Percentiles rank a stretch among this genome's conserved stretches.
phyloP scores from a whole-genome alignment of 2,329 filamentous ascomycete genomes.

The Ascochyta viciae-villosae region DNA sequence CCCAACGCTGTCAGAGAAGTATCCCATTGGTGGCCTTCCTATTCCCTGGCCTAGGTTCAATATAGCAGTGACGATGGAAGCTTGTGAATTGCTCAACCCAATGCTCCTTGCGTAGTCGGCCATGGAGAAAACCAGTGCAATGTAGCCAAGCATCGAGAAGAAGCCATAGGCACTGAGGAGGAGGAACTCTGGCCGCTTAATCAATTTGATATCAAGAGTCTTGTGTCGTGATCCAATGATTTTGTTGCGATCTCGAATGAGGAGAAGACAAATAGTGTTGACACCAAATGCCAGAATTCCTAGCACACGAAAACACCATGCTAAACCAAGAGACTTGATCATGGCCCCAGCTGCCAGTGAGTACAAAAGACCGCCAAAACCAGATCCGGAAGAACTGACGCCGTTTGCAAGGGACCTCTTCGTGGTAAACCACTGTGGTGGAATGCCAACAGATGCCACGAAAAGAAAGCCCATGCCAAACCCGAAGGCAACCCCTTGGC shows the following conservation, averaged over 20 bases:
- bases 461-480: slow-evolving; percentile 49
- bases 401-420: slow-evolving; percentile 50
- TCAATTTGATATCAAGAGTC: slow-evolving; percentile 44
- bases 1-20: slow-evolving; percentile 55
- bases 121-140: slow-evolving; percentile 57
- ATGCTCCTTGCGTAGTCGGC: slow-evolving; percentile 56
- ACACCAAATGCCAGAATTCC: slow-evolving; percentile 37
- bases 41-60: slow-evolving; percentile 58
- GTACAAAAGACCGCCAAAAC: slow-evolving; percentile 46
- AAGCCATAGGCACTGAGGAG: slow-evolving; percentile 54
- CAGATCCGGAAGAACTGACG: slow-evolving; percentile 47
- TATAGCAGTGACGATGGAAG: slow-evolving; percentile 51
- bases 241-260: slow-evolving; percentile 43
- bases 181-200: slow-evolving; percentile 46
- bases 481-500: slow-evolving; percentile 50
- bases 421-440: slow-evolving; percentile 52
- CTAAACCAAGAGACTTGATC: slow-evolving; percentile 41
- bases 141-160: slow-evolving; percentile 57
- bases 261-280: slow-evolving; percentile 32
- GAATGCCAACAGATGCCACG: slow-evolving; percentile 43
- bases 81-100: slow-evolving; percentile 50
- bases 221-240: slow-evolving; percentile 41
- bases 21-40: slow-evolving; percentile 56
- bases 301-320: slow-evolving; percentile 54
- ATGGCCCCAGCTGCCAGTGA: slow-evolving; percentile 41